phyloP scores from a whole-genome alignment of 73 alveolate species.

The Tetrahymena malaccensis region DNA sequence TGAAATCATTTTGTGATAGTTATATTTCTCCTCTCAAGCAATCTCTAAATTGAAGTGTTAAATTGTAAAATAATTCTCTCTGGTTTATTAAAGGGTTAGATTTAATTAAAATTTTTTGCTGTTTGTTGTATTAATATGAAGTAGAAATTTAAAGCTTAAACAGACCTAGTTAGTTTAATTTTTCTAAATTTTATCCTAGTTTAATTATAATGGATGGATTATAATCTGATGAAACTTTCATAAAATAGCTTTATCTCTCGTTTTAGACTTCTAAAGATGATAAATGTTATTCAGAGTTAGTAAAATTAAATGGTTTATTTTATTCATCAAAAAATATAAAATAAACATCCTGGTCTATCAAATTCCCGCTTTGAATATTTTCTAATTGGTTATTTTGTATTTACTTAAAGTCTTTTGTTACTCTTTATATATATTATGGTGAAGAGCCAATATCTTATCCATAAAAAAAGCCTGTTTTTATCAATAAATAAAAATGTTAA shows the following conservation, averaged over 20 bases:
- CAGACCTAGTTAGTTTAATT: not conserved
- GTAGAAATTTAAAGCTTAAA: not conserved
- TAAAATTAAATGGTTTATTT: not conserved
- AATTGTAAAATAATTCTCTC: not conserved
- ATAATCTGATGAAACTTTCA: not conserved
- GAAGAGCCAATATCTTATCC: not conserved
- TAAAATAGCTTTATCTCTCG: not conserved
- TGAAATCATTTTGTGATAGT: not conserved
- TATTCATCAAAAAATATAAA: not conserved
- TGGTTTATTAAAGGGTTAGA: not conserved
- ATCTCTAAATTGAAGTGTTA: not conserved
- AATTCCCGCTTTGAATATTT: not conserved
- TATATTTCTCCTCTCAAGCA: not conserved
- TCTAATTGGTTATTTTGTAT: not conserved
- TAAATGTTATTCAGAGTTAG: not conserved
- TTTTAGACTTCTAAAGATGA: not conserved
- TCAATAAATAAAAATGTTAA: not conserved
- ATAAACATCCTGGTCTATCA: not conserved
- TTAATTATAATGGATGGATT: not conserved
- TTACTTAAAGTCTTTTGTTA: not conserved
- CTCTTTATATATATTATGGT: not conserved
- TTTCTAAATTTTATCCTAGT: not conserved
- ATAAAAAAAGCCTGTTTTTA: not conserved
- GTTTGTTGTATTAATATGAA: not conserved
- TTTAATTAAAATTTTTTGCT: not conserved